phyloP scores from a whole-genome alignment of 176 grass and related monocot genomes.

The Pharus latifolius region DNA sequence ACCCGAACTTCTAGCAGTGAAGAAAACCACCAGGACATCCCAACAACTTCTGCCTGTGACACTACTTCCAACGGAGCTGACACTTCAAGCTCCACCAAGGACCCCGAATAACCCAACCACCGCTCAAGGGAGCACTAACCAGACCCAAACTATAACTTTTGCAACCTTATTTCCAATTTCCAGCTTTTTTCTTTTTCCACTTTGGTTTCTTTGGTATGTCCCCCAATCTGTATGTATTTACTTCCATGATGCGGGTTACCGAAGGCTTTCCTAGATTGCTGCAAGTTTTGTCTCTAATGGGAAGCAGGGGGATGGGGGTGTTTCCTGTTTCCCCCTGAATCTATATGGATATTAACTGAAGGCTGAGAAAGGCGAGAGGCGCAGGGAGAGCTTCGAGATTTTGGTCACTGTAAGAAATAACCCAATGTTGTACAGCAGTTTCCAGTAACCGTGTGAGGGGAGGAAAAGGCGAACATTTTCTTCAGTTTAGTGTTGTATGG shows the following conservation, averaged over 20 bases:
- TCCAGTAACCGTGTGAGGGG: slow-evolving; percentile 28
- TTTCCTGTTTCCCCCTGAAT: slow-evolving; percentile 30
- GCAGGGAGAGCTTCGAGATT: slow-evolving; percentile 67
- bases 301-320: slow-evolving; percentile 16
- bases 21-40: slow-evolving; percentile 57
- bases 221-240: slow-evolving; percentile 32
- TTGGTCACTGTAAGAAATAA: slow-evolving; percentile 66
- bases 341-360: slow-evolving; percentile 38
- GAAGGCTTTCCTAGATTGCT: slow-evolving; percentile 1
- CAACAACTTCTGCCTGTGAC: slow-evolving; percentile 16
- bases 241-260: slow-evolving; percentile 7
- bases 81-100: slow-evolving; percentile 38
- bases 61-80: slow-evolving; percentile 26
- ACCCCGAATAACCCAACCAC: slow-evolving; percentile 40
- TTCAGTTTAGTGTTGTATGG: slow-evolving; percentile 24
- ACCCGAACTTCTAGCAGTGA: slow-evolving; percentile 38
- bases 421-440: slow-evolving; percentile 78
- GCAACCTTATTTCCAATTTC: neutral
- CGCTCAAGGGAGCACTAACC: slow-evolving; percentile 27
- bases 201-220: slow-evolving; percentile 12
- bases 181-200: neutral
- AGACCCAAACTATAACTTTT: slow-evolving; percentile 20
- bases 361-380: slow-evolving; percentile 41
- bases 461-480: slow-evolving; percentile 15
- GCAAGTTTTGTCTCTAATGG: slow-evolving; percentile 25